These are phyloP conservation scores for Hypoxylon sp. DNA, from an alignment of 2,329 filamentous ascomycete species.

Conservation along the genomic window DNA sequence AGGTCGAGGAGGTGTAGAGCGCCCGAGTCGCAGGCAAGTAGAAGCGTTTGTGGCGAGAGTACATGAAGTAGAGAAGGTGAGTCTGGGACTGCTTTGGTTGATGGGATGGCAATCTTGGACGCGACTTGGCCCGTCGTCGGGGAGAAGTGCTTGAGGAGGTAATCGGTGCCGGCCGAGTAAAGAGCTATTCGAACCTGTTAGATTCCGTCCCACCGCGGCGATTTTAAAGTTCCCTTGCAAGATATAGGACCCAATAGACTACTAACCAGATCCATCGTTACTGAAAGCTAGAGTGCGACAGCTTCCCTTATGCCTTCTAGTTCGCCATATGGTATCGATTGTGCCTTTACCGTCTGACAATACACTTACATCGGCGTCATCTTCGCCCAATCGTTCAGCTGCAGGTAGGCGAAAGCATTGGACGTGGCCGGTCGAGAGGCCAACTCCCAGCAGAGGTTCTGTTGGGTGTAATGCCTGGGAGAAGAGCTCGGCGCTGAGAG, in stretches of 20 bases:
- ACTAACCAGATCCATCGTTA: conserved; percentile 79
- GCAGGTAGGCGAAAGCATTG: conserved; percentile 82
- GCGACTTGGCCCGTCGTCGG: conserved; percentile 76
- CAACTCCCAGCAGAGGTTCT: conserved; percentile 87
- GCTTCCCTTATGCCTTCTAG: conserved; percentile 92
- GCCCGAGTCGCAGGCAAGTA: conserved; percentile 91
- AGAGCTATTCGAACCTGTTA: conserved; percentile 59
- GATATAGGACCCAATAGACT: conserved; percentile 59
- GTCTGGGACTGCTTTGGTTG: conserved; percentile 69
- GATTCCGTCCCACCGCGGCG: conserved; percentile 5
- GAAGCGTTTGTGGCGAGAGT: conserved; percentile 87
- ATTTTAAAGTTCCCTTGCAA: background rate
- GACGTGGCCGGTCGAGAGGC: conserved; percentile 87
- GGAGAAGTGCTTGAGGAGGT: conserved; percentile 71
- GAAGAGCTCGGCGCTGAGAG: conserved; percentile 89
- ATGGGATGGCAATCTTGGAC: conserved; percentile 85
- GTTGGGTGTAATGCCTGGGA: conserved; percentile 87
- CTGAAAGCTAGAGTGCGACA: conserved; percentile 86
- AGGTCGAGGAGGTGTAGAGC: conserved; percentile 91
- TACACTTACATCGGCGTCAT: conserved; percentile 66
- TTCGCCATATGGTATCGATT: conserved; percentile 88
- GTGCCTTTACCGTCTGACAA: conserved; percentile 76
- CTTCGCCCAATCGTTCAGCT: conserved; percentile 64
- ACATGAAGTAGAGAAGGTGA: conserved; percentile 85
- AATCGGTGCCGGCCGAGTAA: conserved; percentile 75